Conservation (phyloP, 768 basidiomycete species). For the Suillus clintonianus region DNA sequence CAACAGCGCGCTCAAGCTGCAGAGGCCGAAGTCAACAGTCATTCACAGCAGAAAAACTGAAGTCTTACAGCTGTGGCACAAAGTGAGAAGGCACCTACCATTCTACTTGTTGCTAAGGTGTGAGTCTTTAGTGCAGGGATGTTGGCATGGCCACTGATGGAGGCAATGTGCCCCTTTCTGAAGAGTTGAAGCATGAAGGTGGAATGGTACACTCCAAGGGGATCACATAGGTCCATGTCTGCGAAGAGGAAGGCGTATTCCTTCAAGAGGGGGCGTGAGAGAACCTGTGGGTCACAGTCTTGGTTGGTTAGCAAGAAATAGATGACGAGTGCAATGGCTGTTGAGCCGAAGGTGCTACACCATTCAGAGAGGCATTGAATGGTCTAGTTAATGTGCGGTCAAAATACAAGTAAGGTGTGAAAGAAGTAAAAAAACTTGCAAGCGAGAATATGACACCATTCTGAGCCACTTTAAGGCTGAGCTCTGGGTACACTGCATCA, state of each 20-base stretch:
- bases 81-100: conserved; percentile 3
- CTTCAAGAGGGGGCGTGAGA: not conserved
- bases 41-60: not conserved
- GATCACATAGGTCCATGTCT: not conserved
- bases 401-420: not conserved
- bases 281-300: not conserved
- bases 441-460: conserved; percentile 2
- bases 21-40: not conserved
- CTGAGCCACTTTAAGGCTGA: conserved; percentile 4
- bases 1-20: conserved; percentile 8
- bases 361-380: conserved; percentile 5
- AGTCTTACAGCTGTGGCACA: conserved; percentile 7
- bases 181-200: not conserved
- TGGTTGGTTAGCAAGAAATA: not conserved
- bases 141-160: not conserved
- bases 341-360: conserved; percentile 5
- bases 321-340: not conserved
- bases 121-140: not conserved
- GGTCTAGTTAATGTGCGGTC: not conserved
- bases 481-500: conserved; percentile 2
- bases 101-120: not conserved
- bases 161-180: not conserved
- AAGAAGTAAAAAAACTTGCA: conserved; percentile 3
- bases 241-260: not conserved
- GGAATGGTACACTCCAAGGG: not conserved